A percentile compares a stretch with the other conserved stretches of the same genome.
These are phyloP conservation scores for Podosphaera fusca DNA, from an alignment of 2,329 filamentous ascomycete species.

Conservation along the genomic window DNA sequence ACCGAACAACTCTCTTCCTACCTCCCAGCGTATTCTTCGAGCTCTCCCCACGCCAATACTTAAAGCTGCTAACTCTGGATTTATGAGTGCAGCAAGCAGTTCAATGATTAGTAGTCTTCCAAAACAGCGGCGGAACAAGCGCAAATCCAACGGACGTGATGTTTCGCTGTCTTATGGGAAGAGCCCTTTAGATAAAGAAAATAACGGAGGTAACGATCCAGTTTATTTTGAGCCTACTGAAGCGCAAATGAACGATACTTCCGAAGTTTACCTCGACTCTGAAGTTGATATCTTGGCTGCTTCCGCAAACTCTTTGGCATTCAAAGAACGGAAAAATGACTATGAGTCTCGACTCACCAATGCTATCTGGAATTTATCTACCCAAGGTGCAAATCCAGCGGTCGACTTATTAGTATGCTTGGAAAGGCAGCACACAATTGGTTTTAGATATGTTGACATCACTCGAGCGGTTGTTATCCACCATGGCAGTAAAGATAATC, in stretches of 20 bases:
- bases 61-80: slow-evolving; percentile 84
- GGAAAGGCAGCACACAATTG: slow-evolving; percentile 73
- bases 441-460: slow-evolving; percentile 93
- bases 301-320: slow-evolving; percentile 36
- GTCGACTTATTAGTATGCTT: slow-evolving; percentile 83
- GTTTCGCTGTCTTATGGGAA: slow-evolving; percentile 16
- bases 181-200: slow-evolving; percentile 16
- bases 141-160: slow-evolving; percentile 25
- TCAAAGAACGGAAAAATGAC: slow-evolving; percentile 46
- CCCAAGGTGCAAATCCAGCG: slow-evolving; percentile 75
- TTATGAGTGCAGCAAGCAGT: slow-evolving; percentile 78
- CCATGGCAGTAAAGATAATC: slow-evolving; percentile 71
- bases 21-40: slow-evolving; percentile 73
- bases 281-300: slow-evolving; percentile 20
- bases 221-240: slow-evolving; percentile 14
- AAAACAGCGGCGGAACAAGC: slow-evolving; percentile 37
- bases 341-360: slow-evolving; percentile 79
- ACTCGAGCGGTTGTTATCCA: slow-evolving; percentile 80
- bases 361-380: slow-evolving; percentile 84
- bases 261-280: slow-evolving; percentile 13
- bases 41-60: slow-evolving; percentile 76
- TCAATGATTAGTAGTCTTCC: slow-evolving; percentile 61
- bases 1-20: slow-evolving; percentile 68
- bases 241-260: slow-evolving; percentile 7
- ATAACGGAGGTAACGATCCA: slow-evolving; percentile 12